Evolutionary conservation across 2,329 filamentous ascomycete genomes (phyloP).

Genomic region (Claviceps spartinae): DNA sequence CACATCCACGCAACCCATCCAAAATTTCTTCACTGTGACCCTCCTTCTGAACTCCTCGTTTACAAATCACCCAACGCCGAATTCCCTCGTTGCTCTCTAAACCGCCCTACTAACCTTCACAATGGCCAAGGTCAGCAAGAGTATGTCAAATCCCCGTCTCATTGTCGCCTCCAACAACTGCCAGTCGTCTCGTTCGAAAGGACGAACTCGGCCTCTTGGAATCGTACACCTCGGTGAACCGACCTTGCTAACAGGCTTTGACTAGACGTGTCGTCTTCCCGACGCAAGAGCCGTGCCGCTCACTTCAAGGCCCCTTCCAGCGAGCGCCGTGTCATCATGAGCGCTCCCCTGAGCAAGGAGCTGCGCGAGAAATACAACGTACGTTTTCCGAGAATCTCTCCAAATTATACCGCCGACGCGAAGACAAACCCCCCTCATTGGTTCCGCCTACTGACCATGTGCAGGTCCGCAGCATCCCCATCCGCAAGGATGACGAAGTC

Average conservation of each 20-base stretch:
- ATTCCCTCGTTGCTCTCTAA: constrained; percentile 13
- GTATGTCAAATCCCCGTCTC: constrained; percentile 23
- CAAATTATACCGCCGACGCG: neutral
- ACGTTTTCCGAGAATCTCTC: constrained; percentile 23
- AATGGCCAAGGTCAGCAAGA: constrained; percentile 60
- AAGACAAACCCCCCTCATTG: neutral
- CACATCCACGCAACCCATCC: constrained; percentile 13
- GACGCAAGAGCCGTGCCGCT: constrained; percentile 97
- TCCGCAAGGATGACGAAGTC: constrained; percentile 97
- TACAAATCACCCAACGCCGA: constrained; percentile 20
- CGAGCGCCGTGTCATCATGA: constrained; percentile 93
- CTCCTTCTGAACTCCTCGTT: constrained; percentile 1
- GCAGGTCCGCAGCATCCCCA: constrained; percentile 85
- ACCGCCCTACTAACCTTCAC: constrained; percentile 22
- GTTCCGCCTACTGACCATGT: neutral
- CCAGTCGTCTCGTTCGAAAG: neutral
- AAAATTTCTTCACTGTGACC: constrained; percentile 3
- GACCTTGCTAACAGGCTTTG: neutral
- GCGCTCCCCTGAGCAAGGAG: constrained; percentile 89
- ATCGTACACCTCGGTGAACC: neutral
- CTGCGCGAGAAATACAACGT: constrained; percentile 99
- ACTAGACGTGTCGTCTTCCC: constrained; percentile 56
- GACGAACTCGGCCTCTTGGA: neutral
- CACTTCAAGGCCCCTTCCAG: constrained; percentile 94
- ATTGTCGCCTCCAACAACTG: neutral